phyloP scores from a whole-genome alignment of 768 basidiomycete species.

The Lactifluus volemus region DNA sequence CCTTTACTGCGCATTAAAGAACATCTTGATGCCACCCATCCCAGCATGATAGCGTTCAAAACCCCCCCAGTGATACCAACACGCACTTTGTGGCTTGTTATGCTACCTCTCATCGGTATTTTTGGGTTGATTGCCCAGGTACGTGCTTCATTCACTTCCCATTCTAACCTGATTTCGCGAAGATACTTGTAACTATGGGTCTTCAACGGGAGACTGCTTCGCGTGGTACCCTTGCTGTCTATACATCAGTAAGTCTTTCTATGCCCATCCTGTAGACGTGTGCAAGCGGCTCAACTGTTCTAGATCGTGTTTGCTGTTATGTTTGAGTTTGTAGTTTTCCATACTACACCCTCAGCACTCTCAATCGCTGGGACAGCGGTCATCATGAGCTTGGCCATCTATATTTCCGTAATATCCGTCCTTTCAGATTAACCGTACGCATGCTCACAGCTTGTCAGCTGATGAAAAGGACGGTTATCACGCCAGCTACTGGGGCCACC shows the following conservation, averaged over 20 bases:
- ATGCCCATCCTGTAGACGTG: constrained; percentile 2
- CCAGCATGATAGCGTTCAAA: constrained; percentile 37
- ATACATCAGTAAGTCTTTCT: constrained; percentile 36
- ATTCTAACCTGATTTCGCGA: neutral
- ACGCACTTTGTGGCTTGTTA: constrained; percentile 34
- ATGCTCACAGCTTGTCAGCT: neutral
- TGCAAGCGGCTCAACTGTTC: neutral
- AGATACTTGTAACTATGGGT: constrained; percentile 53
- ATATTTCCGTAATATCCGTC: constrained; percentile 45
- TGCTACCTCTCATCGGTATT: constrained; percentile 43
- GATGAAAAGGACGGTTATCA: neutral
- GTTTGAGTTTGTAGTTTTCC: constrained; percentile 59
- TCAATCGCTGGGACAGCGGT: constrained; percentile 55
- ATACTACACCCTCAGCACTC: constrained; percentile 45
- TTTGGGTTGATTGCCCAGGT: constrained; percentile 44
- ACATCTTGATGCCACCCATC: neutral
- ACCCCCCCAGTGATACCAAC: constrained; percentile 40
- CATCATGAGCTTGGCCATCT: constrained; percentile 55
- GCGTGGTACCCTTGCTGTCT: constrained; percentile 52
- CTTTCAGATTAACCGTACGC: neutral
- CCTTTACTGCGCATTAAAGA: neutral
- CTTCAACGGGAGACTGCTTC: constrained; percentile 58
- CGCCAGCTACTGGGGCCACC: neutral
- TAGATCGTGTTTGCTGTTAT: constrained; percentile 57
- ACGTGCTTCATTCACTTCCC: neutral